Conservation (phyloP, 495 filamentous ascomycete species). For the Daldinia caldariorum region DNA sequence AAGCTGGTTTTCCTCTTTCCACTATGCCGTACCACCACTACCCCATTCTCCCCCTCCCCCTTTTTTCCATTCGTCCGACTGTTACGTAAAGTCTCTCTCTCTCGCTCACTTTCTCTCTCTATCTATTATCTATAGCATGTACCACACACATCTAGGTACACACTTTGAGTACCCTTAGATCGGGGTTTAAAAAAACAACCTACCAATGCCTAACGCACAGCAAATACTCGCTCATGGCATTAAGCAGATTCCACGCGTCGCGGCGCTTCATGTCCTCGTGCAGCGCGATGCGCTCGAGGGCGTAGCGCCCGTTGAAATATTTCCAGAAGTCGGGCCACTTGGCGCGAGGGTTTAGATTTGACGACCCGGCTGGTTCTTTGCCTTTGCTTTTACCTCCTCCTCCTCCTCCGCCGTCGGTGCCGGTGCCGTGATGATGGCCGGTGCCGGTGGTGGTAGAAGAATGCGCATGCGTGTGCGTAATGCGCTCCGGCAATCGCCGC, state of each 20-base stretch:
- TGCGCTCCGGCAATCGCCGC: conserved; percentile 58
- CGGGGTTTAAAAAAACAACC: too few relatives aligned
- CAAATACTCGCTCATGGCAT: conserved; percentile 67
- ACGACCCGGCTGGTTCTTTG: conserved; percentile 22
- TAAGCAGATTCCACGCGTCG: conserved; percentile 74
- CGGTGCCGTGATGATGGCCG: neutral
- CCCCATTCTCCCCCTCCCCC: neutral
- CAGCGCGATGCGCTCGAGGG: conserved; percentile 85
- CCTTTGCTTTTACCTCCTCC: neutral
- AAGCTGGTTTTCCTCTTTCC: neutral
- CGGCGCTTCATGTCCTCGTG: conserved; percentile 87
- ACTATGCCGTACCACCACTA: neutral
- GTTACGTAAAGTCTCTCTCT: neutral
- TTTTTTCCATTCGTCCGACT: neutral
- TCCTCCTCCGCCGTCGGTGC: conserved; percentile 21
- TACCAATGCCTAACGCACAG: conserved; percentile 68
- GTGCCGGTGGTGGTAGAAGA: conserved; percentile 3
- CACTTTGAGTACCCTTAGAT: neutral
- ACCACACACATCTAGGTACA: neutral
- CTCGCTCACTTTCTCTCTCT: neutral
- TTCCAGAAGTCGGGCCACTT: conserved; percentile 68
- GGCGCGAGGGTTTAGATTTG: conserved; percentile 51
- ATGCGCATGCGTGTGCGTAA: neutral
- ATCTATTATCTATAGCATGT: neutral
- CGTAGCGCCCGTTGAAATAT: conserved; percentile 88